Conservation (phyloP, 495 filamentous ascomycete species). For the Penicillium flavigenum region DNA sequence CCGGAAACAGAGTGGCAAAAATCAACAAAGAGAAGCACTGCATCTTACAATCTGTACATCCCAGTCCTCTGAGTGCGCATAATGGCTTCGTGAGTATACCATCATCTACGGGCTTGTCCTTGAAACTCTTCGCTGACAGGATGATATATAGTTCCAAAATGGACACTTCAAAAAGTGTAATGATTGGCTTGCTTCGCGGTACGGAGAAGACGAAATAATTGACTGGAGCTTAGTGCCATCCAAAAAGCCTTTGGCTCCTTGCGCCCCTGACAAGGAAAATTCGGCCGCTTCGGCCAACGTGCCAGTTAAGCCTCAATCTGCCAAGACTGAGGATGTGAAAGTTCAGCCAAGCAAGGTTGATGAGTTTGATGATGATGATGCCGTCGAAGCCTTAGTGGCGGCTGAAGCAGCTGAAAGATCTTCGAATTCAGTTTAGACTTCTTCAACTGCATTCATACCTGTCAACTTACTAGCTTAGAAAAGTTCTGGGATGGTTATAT, state of each 20-base stretch:
- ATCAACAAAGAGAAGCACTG: constrained; percentile 70
- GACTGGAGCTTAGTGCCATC: constrained; percentile 73
- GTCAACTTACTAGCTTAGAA: neutral
- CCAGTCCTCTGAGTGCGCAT: constrained; percentile 80
- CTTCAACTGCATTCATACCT: neutral
- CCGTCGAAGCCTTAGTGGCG: constrained; percentile 41
- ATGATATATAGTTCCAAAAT: constrained; percentile 64
- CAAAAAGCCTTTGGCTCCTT: constrained; percentile 19
- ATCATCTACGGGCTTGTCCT: neutral
- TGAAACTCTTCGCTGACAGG: constrained; percentile 25
- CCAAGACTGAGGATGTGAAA: constrained; percentile 10
- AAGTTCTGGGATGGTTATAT: neutral
- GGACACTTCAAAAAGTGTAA: constrained; percentile 88
- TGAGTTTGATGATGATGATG: constrained; percentile 45
- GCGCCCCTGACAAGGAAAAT: constrained; percentile 24
- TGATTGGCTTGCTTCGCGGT: constrained; percentile 76
- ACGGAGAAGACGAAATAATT: constrained; percentile 76
- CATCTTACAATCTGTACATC: constrained; percentile 83
- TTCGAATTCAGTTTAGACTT: constrained; percentile 2
- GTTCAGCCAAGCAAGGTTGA: constrained; percentile 20
- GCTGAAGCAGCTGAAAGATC: constrained; percentile 20
- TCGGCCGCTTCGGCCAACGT: constrained; percentile 9
- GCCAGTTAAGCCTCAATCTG: constrained; percentile 7
- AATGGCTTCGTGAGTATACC: constrained; percentile 63
- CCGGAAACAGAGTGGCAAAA: constrained; percentile 67